Evolutionary conservation across 2,329 filamentous ascomycete genomes (phyloP), one percentile per base, ranked within the genome.

Genomic region (Ophiostoma piceae): DNA sequence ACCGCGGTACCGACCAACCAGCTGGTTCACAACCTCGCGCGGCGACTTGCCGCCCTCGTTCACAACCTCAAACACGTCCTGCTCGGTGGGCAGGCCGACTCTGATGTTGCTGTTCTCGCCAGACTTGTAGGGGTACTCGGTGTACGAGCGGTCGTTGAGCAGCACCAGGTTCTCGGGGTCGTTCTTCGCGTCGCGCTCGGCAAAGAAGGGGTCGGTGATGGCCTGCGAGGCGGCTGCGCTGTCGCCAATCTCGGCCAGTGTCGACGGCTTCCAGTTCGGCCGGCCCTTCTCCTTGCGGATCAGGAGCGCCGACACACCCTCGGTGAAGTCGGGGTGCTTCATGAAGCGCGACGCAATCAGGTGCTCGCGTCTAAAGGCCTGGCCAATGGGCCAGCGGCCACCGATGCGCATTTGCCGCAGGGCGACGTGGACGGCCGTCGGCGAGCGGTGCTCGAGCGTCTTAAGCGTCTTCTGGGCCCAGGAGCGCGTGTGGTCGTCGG

Each of bases 291-390:
- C 75, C 80, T 92, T 92, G 76, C 87, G 84, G 75, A 95, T 85
- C 57, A 99, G 84, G 67, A 90, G 85, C 32, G 92, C 90, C 68
- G 87, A 87, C n/a, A 99, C 94, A 69, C 95, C 95, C 80, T 96
- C 92, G 62, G 88, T 88, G 77, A 99, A 99, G 79, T 99, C 95
- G 4, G 87, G 90, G 78, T 95, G 90, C 70, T 85, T 84, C 94
- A 99, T 98, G 82, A 99, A 98, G 73, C 88, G 87, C 71, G 85
- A 82, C 1, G 94, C 93, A 71, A 99, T 92, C 76, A 90, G 85
- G 80, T 95, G 87, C 82, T 99, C 95, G 73, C 88, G 88, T 77
- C 89, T 84, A 84, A 98, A 99, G 0, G 94, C 89, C 80, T 97
- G 86, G 19, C 85, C 82, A 75, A 99, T 97, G 73, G 85, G 84